Conservation (phyloP, 495 filamentous ascomycete species). For the Aeminium ludgeri region DNA sequence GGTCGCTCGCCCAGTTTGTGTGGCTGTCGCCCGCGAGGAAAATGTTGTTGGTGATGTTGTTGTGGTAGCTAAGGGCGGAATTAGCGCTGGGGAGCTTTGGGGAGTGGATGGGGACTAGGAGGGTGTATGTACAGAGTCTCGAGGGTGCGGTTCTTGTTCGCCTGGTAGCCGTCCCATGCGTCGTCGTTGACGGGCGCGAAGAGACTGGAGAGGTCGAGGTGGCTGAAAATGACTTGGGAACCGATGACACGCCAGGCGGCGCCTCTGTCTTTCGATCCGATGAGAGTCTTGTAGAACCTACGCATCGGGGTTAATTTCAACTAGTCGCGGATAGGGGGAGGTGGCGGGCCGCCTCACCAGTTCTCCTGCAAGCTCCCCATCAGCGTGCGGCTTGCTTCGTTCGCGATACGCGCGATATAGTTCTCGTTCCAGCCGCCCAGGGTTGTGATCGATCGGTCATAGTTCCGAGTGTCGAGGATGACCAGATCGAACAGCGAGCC, state of each 20-base stretch:
- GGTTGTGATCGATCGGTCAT: conserved; percentile 37
- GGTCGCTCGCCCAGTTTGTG: conserved; percentile 44
- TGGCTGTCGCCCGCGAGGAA: conserved; percentile 49
- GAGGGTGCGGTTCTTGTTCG: conserved; percentile 41
- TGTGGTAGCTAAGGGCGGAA: conserved; percentile 34
- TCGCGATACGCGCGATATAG: conserved; percentile 35
- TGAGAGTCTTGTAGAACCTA: conserved; percentile 38
- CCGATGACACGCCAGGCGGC: conserved; percentile 49
- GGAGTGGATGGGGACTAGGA: background rate
- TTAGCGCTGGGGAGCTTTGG: background rate
- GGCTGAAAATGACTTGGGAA: conserved; percentile 45
- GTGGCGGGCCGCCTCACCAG: conserved; percentile 25
- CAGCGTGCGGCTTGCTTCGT: conserved; percentile 39
- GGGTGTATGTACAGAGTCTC: conserved; percentile 19
- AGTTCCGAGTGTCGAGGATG: conserved; percentile 50
- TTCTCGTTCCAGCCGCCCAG: conserved; percentile 31
- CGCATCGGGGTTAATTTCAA: no score
- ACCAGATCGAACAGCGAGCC: conserved; percentile 47
- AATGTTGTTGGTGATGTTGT: conserved; percentile 46
- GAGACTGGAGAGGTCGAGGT: conserved; percentile 29
- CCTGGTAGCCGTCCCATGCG: conserved; percentile 43
- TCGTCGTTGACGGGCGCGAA: conserved; percentile 39
- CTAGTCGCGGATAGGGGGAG: no score
- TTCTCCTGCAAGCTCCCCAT: conserved; percentile 50
- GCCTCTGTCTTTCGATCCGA: conserved; percentile 31